Evolutionary conservation across 2,329 filamentous ascomycete genomes (phyloP).

Genomic region (Elsinoe fawcettii): DNA sequence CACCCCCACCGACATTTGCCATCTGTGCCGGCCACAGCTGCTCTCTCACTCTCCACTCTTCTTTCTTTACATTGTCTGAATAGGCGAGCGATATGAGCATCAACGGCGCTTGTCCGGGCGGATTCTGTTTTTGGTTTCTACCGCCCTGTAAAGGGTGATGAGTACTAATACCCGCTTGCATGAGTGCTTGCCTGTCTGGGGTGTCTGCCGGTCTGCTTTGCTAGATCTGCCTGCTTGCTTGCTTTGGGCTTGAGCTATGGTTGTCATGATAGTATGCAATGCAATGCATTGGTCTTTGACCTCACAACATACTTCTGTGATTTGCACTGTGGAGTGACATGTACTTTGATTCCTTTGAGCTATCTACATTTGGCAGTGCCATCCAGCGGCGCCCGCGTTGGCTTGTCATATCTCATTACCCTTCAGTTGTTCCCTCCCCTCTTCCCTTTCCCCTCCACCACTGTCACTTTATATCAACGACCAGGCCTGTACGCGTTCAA

Average conservation of each 20-base stretch:
- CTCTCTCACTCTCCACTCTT: background rate
- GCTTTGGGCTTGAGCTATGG: background rate
- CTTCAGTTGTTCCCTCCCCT: too few species aligned
- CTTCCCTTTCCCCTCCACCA: background rate
- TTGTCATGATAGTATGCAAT: background rate
- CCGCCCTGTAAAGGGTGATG: background rate
- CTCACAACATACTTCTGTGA: too few species aligned
- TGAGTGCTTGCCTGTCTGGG: background rate
- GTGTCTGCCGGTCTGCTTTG: too few species aligned
- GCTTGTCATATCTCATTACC: background rate
- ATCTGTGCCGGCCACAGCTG: conserved; percentile 8
- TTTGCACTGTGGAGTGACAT: too few species aligned
- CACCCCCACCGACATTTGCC: background rate
- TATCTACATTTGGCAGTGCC: background rate
- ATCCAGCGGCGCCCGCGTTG: background rate
- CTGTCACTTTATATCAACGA: background rate
- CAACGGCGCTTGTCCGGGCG: background rate
- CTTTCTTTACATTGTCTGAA: background rate
- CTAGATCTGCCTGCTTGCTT: background rate
- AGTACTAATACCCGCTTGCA: conserved; percentile 2
- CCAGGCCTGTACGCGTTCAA: conserved; percentile 13
- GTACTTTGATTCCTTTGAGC: background rate
- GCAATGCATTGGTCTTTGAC: background rate
- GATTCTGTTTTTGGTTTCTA: background rate
- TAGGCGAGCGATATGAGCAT: background rate